These are phyloP conservation scores for Nymphaea colorata DNA, from an alignment of 164 flowering plant genomes.

Conservation along the genomic window DNA sequence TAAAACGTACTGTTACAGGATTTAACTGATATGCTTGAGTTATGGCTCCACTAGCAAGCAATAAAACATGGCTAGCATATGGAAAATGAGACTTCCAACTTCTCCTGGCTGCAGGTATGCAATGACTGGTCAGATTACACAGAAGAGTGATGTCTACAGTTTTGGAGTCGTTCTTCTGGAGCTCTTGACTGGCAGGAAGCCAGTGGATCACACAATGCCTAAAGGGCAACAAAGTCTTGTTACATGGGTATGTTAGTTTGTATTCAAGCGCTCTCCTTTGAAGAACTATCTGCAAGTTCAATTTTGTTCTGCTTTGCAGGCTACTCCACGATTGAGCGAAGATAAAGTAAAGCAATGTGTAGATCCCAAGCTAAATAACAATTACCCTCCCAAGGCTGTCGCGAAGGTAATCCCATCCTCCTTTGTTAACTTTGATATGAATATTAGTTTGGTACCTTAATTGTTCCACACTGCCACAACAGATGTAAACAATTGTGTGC, in stretches of 20 bases:
- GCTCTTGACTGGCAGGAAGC: constrained; percentile 84
- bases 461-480: not conserved
- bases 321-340: constrained; percentile 80
- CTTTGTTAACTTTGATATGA: not conserved
- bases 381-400: constrained; percentile 85
- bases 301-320: constrained; percentile 24
- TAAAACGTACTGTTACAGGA: too few species aligned
- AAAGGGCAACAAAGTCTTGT: constrained; percentile 93
- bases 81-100: too few species aligned
- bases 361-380: constrained; percentile 58
- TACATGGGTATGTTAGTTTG: constrained; percentile 49
- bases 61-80: too few species aligned
- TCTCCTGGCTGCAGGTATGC: constrained; percentile 46
- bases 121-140: constrained; percentile 81
- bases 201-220: constrained; percentile 84
- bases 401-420: constrained; percentile 48
- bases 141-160: constrained; percentile 88
- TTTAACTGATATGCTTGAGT: too few species aligned
- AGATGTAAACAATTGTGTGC: not conserved
- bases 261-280: not conserved
- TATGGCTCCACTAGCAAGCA: too few species aligned
- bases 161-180: constrained; percentile 86
- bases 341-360: constrained; percentile 87
- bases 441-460: not conserved
- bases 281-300: not conserved